A percentile compares a stretch with the other conserved stretches of the same genome.
These are phyloP conservation scores for Thermochaetoides thermophila DNA, from an alignment of 495 filamentous ascomycete species.

Conservation along the genomic window DNA sequence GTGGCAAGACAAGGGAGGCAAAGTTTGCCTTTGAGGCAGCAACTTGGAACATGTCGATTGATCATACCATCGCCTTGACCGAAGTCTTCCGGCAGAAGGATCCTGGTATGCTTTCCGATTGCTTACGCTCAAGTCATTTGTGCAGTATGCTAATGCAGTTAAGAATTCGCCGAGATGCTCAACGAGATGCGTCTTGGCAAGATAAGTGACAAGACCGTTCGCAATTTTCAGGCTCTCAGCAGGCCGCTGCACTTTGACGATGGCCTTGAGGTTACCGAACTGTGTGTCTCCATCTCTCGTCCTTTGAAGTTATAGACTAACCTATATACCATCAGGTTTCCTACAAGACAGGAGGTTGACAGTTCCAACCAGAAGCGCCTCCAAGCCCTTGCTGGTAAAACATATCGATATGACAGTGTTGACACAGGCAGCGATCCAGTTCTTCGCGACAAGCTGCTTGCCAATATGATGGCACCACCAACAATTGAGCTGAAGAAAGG, in stretches of 20 bases:
- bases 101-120: constrained; percentile 55
- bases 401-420: constrained; percentile 48
- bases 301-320: no score
- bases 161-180: constrained; percentile 81
- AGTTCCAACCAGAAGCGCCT: constrained; percentile 66
- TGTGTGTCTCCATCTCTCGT: no score
- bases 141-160: no score
- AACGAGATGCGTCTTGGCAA: constrained; percentile 93
- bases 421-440: constrained; percentile 67
- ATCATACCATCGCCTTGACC: constrained; percentile 89
- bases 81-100: constrained; percentile 95
- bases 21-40: constrained; percentile 88
- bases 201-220: constrained; percentile 52
- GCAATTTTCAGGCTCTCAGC: constrained; percentile 53
- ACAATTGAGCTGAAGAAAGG: constrained; percentile 71
- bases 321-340: constrained; percentile 42
- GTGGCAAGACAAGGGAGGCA: constrained; percentile 41
- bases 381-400: constrained; percentile 49
- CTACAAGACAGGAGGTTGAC: constrained; percentile 83
- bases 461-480: constrained; percentile 84
- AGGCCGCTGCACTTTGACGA: constrained; percentile 59
- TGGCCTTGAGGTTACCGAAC: constrained; percentile 73
- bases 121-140: no score
- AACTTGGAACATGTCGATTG: constrained; percentile 81
- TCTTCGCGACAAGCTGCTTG: constrained; percentile 60